Conservation (phyloP, 2,329 filamentous ascomycete genomes). For the Pseudocercospora fuligena region DNA sequence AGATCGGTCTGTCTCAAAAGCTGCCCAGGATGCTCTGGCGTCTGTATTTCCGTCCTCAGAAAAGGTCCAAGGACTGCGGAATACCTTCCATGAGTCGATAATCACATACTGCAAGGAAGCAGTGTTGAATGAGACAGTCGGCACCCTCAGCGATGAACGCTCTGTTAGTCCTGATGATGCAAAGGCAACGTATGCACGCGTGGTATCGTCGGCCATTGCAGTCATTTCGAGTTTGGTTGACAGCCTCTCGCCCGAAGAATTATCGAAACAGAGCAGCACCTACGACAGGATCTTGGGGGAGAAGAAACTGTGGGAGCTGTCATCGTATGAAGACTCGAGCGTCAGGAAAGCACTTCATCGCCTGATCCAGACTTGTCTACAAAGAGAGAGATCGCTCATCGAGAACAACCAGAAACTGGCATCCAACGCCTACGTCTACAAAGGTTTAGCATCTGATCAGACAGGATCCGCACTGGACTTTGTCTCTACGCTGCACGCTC, state of each 20-base stretch:
- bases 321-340: conserved; percentile 60
- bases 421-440: conserved; percentile 72
- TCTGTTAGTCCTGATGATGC: conserved; percentile 84
- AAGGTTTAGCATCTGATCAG: conserved; percentile 75
- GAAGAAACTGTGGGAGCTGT: conserved; percentile 65
- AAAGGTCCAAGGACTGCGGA: conserved; percentile 78
- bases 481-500: conserved; percentile 65
- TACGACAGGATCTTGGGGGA: conserved; percentile 71
- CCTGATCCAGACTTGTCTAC: conserved; percentile 57
- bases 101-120: conserved; percentile 82
- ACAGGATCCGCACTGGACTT: conserved; percentile 74
- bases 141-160: conserved; percentile 87
- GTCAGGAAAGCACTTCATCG: conserved; percentile 64
- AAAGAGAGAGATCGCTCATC: conserved; percentile 50
- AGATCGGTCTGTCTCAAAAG: conserved; percentile 74
- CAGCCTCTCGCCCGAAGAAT: conserved; percentile 53
- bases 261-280: conserved; percentile 63
- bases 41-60: conserved; percentile 79
- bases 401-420: conserved; percentile 57
- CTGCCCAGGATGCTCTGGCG: conserved; percentile 77
- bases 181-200: conserved; percentile 81
- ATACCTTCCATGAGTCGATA: conserved; percentile 78
- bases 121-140: conserved; percentile 74
- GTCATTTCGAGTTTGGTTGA: conserved; percentile 60
- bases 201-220: conserved; percentile 65